Conservation (phyloP, 2,329 filamentous ascomycete genomes). For the Kalaharituber pfeilii region DNA sequence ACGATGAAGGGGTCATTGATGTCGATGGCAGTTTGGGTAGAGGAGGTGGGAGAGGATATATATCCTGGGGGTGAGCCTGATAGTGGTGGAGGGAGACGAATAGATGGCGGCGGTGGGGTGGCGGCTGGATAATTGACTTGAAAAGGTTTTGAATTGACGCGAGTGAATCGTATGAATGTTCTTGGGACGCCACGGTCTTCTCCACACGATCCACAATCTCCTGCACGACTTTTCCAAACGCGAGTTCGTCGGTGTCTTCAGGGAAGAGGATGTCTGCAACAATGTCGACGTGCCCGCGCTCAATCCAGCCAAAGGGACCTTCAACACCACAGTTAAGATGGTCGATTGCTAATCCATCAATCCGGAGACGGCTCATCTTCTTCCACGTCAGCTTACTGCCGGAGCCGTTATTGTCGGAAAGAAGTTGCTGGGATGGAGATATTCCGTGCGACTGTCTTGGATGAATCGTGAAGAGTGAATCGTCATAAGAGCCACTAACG, state of each 20-base stretch:
- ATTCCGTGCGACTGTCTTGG: constrained; percentile 76
- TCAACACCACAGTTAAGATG: constrained; percentile 86
- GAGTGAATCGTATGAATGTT: too few species aligned
- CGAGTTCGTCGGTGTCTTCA: constrained; percentile 58
- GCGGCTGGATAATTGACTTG: neutral
- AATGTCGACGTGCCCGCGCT: constrained; percentile 92
- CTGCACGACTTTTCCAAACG: constrained; percentile 84
- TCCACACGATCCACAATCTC: constrained; percentile 95
- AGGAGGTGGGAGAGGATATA: neutral
- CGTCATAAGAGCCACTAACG: constrained; percentile 89
- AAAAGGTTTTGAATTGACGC: constrained; percentile 2
- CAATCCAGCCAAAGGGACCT: constrained; percentile 93
- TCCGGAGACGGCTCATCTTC: constrained; percentile 80
- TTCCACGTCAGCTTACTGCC: constrained; percentile 60
- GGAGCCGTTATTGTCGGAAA: constrained; percentile 39
- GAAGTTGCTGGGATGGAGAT: constrained; percentile 43
- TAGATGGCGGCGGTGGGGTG: neutral
- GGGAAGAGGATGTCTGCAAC: constrained; percentile 92
- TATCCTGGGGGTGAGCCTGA: neutral
- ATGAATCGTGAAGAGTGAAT: constrained; percentile 92
- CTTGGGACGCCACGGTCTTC: constrained; percentile 73
- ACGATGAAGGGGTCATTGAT: constrained; percentile 36
- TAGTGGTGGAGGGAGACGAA: constrained; percentile 1
- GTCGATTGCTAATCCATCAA: constrained; percentile 87
- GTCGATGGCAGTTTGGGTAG: neutral